Evolutionary conservation across 805 yeast genomes (phyloP), one percentile per base, ranked within the genome.

Genomic region (Suhomyces xylopsoci): DNA sequence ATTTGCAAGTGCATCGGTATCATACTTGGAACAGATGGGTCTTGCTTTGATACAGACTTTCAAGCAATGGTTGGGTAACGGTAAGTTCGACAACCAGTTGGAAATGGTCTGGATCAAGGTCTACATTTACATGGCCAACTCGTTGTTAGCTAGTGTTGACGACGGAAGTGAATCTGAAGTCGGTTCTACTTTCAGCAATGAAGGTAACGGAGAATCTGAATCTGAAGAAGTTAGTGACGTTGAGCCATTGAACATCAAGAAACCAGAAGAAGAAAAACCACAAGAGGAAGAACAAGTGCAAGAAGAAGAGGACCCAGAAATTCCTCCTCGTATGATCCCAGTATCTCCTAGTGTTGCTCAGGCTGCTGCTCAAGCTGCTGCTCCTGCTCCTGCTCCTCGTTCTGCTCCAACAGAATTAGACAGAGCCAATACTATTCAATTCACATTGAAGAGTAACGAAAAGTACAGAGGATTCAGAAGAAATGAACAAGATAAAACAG

Each of bases 401-500:
- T 7, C 38, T n/a, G 38, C 15, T 30, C 24, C 20, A 22, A 22
- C 52, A 3, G 48, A 44, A 34, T 45, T 47, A 25, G 44, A 41
- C 36, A 52, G 34, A 36, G 19, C 44, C 24, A 54, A 50, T 19
- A 56, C 62, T 14, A 62, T 69, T 55, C 61, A 61, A 43, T 59
- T 71, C 48, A 61, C 66, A 20, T 63, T 70, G 24, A 53, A 59
- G 25, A 60, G 61, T 10, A 71, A 71, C 54, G 71, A 65, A 44
- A 74, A 70, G 52, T 75, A 75, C 59, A 68, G 59, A 53, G 79
- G 79, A 1, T 75, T 75, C 60, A 73, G 79, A 66, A 66, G 78
- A 63, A 69, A 67, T 54, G 62, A 58, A 14, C 55, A 60, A 28
- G 47, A 43, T 20, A 54, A 52, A 14, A 26, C 51, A 44, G 63